These are phyloP conservation scores for Meyerozyma sp. DNA, from an alignment of 1,139 yeast genomes.

Conservation along the genomic window DNA sequence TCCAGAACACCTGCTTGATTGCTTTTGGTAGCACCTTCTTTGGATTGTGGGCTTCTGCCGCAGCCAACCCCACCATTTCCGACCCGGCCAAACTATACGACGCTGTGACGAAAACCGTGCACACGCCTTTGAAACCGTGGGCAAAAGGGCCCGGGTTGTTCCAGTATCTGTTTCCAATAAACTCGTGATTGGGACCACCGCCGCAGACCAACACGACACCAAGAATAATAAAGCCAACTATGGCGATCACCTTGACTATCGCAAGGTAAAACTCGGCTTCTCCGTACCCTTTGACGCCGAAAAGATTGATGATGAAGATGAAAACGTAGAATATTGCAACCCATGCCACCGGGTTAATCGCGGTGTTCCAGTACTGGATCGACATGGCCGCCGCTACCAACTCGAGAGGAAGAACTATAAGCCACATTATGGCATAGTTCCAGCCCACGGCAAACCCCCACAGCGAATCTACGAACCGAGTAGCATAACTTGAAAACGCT, in stretches of 20 bases:
- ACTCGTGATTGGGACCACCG: conserved; percentile 60
- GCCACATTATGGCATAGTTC: conserved; percentile 80
- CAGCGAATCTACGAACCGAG: conserved; percentile 66
- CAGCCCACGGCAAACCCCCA: conserved; percentile 80
- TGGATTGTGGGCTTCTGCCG: conserved; percentile 15
- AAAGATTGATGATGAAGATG: conserved; percentile 52
- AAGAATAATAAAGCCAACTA: conserved; percentile 59
- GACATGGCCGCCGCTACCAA: conserved; percentile 73
- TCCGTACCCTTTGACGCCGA: conserved; percentile 71
- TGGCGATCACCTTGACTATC: conserved; percentile 53
- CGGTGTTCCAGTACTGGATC: conserved; percentile 56
- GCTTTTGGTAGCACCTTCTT: conserved; percentile 34
- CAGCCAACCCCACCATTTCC: conserved; percentile 46
- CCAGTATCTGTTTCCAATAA: conserved; percentile 62
- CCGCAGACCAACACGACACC: conserved; percentile 62
- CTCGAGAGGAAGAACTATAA: conserved; percentile 70
- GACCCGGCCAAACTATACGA: conserved; percentile 39
- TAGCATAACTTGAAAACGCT: conserved; percentile 68
- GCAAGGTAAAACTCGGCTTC: conserved; percentile 68
- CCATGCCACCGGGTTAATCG: conserved; percentile 57
- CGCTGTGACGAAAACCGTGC: conserved; percentile 38
- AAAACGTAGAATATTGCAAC: conserved; percentile 60
- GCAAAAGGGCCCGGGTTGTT: conserved; percentile 51
- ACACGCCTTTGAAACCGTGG: conserved; percentile 39
- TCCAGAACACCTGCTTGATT: conserved; percentile 39